These are phyloP conservation scores for Bertia moriformis DNA, from an alignment of 2,329 filamentous ascomycete genomes.

Conservation along the genomic window DNA sequence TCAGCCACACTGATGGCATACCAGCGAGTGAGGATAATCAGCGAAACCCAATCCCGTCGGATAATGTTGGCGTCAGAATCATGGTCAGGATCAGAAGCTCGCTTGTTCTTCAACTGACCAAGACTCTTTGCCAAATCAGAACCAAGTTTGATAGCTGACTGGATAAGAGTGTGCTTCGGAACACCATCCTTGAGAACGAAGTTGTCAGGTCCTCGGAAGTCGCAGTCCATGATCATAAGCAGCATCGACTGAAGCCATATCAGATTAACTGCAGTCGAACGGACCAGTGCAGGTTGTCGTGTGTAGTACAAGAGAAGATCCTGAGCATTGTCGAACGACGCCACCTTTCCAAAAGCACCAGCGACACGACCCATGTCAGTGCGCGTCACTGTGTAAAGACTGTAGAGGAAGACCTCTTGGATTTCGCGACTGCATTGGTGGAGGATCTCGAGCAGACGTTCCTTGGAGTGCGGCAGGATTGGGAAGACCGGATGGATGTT, in stretches of 20 bases:
- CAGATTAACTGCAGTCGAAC: slow-evolving; percentile 17
- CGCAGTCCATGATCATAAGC: slow-evolving; percentile 24
- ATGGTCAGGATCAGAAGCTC: slow-evolving; percentile 14
- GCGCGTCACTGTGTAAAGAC: slow-evolving; percentile 20
- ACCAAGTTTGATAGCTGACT: slow-evolving; percentile 18
- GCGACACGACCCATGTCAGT: slow-evolving; percentile 17
- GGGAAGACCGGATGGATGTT: slow-evolving; percentile 22
- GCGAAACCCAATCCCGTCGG: slow-evolving; percentile 20
- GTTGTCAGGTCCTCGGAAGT: slow-evolving; percentile 22
- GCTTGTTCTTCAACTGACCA: slow-evolving; percentile 17
- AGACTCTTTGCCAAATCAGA: slow-evolving; percentile 20
- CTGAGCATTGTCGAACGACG: slow-evolving; percentile 19
- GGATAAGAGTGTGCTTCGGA: slow-evolving; percentile 21
- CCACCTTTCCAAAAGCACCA: slow-evolving; percentile 15
- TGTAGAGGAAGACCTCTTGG: slow-evolving; percentile 22
- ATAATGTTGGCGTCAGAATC: slow-evolving; percentile 23
- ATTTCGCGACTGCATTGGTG: slow-evolving; percentile 20
- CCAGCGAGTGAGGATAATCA: slow-evolving; percentile 22
- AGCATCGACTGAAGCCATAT: slow-evolving; percentile 22
- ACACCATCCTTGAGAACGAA: slow-evolving; percentile 21
- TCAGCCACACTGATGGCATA: slow-evolving; percentile 23
- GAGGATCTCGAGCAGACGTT: slow-evolving; percentile 18
- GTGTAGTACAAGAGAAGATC: slow-evolving; percentile 20
- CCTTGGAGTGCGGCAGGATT: slow-evolving; percentile 21
- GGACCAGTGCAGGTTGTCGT: slow-evolving; percentile 17